Evolutionary conservation across 1,284 basidiomycete genomes (phyloP).

Genomic region (Coniferiporia weirii): DNA sequence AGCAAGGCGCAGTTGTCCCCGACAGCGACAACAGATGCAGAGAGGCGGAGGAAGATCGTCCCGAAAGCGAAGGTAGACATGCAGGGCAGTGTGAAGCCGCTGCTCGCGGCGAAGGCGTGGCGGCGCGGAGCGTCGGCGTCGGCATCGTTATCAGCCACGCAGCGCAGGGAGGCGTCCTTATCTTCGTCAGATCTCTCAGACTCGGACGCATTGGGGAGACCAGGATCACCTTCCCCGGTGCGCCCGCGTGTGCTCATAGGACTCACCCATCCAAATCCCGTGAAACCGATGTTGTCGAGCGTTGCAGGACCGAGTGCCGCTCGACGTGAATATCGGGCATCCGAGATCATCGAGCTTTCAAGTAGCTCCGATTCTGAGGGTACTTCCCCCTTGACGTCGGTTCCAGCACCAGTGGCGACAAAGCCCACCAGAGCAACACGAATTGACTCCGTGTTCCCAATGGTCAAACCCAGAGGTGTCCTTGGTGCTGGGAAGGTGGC

Average conservation of each 20-base stretch:
- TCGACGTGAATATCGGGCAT: not conserved
- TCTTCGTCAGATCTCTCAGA: not conserved
- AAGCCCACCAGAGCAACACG: not conserved
- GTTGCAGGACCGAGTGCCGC: not conserved
- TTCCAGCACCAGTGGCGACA: not conserved
- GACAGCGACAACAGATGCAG: not conserved
- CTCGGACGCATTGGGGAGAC: not conserved
- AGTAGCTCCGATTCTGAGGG: not conserved
- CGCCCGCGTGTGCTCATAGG: not conserved
- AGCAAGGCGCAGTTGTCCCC: conserved; percentile 3
- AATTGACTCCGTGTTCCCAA: not conserved
- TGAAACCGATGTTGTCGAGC: not conserved
- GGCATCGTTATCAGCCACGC: not conserved
- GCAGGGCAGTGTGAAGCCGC: not conserved
- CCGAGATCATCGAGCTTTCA: not conserved
- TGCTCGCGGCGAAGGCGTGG: not conserved
- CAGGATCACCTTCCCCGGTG: conserved; percentile 8
- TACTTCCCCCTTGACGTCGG: not conserved
- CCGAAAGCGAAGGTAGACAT: not conserved
- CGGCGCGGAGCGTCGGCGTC: not conserved
- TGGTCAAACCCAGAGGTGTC: not conserved
- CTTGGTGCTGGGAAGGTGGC: not conserved
- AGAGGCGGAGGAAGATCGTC: not conserved
- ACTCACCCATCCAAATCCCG: not conserved
- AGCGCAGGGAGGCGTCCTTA: not conserved